Percentiles rank a stretch among this genome's conserved stretches.
Conservation (phyloP, 306 rosid species). For the Cucurbita argyrosperma region DNA sequence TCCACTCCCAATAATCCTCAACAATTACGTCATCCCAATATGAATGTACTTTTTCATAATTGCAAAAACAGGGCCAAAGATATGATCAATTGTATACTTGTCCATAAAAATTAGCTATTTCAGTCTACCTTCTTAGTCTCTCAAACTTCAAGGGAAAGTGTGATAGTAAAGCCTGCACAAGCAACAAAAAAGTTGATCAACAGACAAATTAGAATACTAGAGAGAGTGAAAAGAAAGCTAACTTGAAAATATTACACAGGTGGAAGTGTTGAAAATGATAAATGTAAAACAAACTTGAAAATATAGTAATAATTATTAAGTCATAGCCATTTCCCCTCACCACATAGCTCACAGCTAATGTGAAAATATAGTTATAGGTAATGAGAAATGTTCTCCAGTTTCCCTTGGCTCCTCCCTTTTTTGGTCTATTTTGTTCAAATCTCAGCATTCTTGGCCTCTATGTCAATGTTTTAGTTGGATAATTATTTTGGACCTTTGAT, state of each 20-base stretch:
- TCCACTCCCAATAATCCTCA: no score
- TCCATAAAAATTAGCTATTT: not conserved
- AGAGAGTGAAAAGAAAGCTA: not conserved
- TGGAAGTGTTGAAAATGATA: not conserved
- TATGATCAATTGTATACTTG: not conserved
- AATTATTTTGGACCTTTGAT: not conserved
- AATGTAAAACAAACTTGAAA: not conserved
- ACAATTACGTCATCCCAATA: not conserved
- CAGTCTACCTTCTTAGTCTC: slow-evolving; percentile 47
- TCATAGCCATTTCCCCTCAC: not conserved
- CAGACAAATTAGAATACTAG: not conserved
- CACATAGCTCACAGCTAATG: not conserved
- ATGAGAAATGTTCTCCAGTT: not conserved
- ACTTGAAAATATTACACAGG: not conserved
- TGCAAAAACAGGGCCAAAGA: not conserved
- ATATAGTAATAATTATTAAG: not conserved
- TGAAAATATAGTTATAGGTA: not conserved
- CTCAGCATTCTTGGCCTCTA: not conserved
- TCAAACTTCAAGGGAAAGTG: slow-evolving; percentile 58
- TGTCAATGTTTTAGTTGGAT: no score
- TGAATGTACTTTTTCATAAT: not conserved
- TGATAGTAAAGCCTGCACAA: slow-evolving; percentile 61
- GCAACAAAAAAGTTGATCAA: not conserved
- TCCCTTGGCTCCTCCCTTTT: not conserved
- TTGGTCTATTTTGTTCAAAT: not conserved